Percentiles rank a stretch among this genome's conserved stretches.
Conservation (phyloP, 176 grass and related monocot genomes). For the Guadua angustifolia region DNA sequence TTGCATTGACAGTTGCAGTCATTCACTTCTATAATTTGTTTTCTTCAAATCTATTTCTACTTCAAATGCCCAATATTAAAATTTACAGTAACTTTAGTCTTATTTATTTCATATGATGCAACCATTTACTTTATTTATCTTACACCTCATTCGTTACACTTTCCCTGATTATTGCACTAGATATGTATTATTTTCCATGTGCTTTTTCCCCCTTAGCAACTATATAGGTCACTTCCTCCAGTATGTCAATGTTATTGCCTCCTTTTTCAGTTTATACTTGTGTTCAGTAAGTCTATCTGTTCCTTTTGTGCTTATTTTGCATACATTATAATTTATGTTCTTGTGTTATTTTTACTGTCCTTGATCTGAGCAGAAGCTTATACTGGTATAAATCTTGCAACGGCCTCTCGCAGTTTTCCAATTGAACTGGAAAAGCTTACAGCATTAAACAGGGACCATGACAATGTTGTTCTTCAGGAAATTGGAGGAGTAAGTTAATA, state of each 20-base stretch:
- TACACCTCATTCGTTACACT: neutral
- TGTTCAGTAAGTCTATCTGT: conserved; percentile 23
- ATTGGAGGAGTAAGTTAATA: conserved; percentile 58
- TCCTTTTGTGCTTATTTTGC: conserved; percentile 38
- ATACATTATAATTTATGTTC: conserved; percentile 45
- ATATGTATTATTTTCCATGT: neutral
- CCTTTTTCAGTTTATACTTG: conserved; percentile 12
- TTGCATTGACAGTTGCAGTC: neutral
- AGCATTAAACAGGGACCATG: conserved; percentile 55
- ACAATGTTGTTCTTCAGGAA: conserved; percentile 56
- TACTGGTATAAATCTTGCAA: conserved; percentile 56
- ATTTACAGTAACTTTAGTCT: neutral
- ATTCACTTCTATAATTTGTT: neutral
- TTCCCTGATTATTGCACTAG: neutral
- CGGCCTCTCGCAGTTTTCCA: conserved; percentile 59
- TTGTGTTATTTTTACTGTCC: conserved; percentile 52
- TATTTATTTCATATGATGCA: conserved; percentile 17
- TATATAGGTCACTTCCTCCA: neutral
- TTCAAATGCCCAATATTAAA: neutral
- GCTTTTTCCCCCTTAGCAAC: neutral
- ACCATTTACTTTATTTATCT: neutral
- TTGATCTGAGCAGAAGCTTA: conserved; percentile 55
- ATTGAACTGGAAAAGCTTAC: conserved; percentile 65
- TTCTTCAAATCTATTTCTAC: neutral
- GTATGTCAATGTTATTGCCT: conserved; percentile 4